Conservation (phyloP, 2,329 filamentous ascomycete genomes). For the Monosporascus ibericus region DNA sequence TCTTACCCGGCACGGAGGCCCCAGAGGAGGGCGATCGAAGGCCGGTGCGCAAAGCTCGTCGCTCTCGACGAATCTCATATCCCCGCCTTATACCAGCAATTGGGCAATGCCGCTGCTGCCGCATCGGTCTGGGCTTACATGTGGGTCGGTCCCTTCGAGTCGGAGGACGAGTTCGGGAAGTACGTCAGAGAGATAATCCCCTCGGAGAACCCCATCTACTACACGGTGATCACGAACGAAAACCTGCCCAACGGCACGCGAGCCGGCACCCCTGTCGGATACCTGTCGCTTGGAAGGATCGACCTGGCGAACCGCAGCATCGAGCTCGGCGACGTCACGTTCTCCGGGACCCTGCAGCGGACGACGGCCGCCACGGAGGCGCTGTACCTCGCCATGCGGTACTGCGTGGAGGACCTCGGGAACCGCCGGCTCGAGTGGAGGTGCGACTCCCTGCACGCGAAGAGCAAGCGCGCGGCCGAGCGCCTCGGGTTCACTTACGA, state of each 20-base stretch:
- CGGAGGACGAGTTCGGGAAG: neutral
- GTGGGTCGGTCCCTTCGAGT: neutral
- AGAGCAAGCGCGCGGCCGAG: constrained; percentile 1
- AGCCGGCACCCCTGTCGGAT: neutral
- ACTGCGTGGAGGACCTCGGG: neutral
- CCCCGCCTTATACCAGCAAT: neutral
- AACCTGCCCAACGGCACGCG: neutral
- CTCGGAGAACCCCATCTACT: neutral
- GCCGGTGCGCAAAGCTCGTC: neutral
- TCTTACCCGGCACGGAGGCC: neutral
- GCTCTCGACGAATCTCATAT: neutral
- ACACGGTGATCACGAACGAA: neutral
- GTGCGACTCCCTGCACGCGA: neutral
- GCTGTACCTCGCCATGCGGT: constrained; percentile 1
- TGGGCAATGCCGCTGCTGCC: neutral
- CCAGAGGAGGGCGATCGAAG: neutral
- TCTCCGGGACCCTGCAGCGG: neutral
- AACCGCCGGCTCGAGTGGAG: neutral
- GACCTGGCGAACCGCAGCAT: neutral
- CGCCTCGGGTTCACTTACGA: constrained; percentile 1
- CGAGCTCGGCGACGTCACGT: neutral
- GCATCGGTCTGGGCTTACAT: neutral
- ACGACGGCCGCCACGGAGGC: constrained; percentile 1
- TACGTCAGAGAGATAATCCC: neutral
- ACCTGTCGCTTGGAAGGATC: neutral